Evolutionary conservation across 2,329 filamentous ascomycete genomes (phyloP), one percentile per base, ranked within the genome.

Genomic region (Basipetospora chlamydospora): DNA sequence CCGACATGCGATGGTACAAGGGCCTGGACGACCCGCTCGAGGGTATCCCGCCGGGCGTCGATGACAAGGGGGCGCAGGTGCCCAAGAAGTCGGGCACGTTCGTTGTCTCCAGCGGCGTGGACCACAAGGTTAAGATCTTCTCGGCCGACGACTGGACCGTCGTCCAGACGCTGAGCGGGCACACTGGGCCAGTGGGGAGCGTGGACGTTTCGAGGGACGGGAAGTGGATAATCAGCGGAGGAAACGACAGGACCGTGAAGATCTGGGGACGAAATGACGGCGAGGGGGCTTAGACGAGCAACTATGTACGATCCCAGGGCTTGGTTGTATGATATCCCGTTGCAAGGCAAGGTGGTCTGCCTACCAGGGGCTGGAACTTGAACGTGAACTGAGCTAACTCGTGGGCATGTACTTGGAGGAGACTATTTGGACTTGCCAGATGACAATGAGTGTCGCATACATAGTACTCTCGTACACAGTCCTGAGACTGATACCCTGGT

Each of bases 61-160:
- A 79, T 40, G 74, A 77, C 12, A 76, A 79, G 46, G 79, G 77
- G n/a, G 68, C 60, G 17, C 68, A 63, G 41, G 53, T 72, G 32
- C 87, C 87, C 9, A 88, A 85, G 60, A 92, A 86, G 52, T 79
- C 84, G 0, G 83, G 87, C 32, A 93, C 87, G 0, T 95, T 95
- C 57, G 80, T 98, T 46, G 79, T 95, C 3, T 86, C 78, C 3
- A 77, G 79, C 46, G 90, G 90, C 0, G 96, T 96, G 51, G 90
- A 98, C 60, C 85, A 82, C 55, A 88, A 86, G 47, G 80, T 98
- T 58, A 94, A 95, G 53, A 71, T 98, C 46, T 96, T 92, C 59
- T 94, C 86, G 6, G 86, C 86, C 2, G 90, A 98, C 54, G 88
- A 98, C 59, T 98, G 90, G 87, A 79, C 82, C 1, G 60, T 93